A percentile compares a stretch with the other conserved stretches of the same genome.
These are phyloP conservation scores for Bipolaris cookei DNA, from an alignment of 2,329 filamentous ascomycete genomes.

Conservation along the genomic window DNA sequence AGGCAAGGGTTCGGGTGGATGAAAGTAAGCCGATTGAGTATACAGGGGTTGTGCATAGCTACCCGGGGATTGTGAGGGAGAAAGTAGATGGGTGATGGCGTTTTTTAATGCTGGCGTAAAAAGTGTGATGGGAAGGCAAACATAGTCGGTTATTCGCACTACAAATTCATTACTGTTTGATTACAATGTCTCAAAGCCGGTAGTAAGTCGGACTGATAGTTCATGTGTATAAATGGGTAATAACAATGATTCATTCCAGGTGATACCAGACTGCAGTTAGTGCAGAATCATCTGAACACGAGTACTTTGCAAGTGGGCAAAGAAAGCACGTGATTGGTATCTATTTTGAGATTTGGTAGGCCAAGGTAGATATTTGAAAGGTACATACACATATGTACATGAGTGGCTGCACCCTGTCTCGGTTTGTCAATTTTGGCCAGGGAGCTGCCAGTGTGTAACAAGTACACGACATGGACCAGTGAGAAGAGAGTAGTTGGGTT, in stretches of 20 bases:
- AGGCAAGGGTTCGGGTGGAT: constrained; percentile 27
- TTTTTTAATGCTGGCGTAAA: no score
- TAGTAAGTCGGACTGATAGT: no score
- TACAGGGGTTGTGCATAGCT: constrained; percentile 9
- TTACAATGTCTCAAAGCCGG: no score
- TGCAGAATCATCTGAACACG: not conserved
- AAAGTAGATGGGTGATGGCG: not conserved
- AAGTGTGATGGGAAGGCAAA: no score
- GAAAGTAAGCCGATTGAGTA: constrained; percentile 24
- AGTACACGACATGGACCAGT: not conserved
- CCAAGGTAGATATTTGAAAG: not conserved
- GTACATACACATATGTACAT: not conserved
- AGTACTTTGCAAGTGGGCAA: not conserved
- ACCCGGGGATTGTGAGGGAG: constrained; percentile 19
- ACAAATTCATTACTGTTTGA: no score
- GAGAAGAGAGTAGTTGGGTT: not conserved
- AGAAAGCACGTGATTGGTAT: not conserved
- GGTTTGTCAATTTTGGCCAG: not conserved
- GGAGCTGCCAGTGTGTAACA: not conserved
- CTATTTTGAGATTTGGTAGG: not conserved
- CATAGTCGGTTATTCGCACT: no score
- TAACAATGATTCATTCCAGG: no score
- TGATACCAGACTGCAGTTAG: not conserved
- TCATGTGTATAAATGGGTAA: no score
- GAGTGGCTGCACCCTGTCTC: not conserved